Evolutionary conservation across 441 rosid species (phyloP).

Genomic region (Adansonia gregorii): DNA sequence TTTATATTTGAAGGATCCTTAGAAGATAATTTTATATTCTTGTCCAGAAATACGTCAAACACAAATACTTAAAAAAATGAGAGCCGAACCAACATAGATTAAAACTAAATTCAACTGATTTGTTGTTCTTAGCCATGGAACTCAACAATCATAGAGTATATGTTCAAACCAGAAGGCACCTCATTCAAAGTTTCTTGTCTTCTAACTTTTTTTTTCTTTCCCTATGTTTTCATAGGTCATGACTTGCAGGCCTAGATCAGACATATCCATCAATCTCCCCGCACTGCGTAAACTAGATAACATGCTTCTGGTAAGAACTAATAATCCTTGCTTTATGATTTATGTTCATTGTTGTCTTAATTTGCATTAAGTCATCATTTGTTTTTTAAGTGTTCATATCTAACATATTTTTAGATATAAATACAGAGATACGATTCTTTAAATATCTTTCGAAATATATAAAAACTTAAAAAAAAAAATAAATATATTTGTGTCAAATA

Average conservation of each 20-base stretch:
- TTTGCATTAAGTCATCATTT: too few species aligned
- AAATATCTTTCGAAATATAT: too few species aligned
- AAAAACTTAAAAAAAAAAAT: too few species aligned
- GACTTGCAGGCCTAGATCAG: conserved; percentile 70
- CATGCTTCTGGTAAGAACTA: conserved; percentile 64
- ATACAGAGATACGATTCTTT: too few species aligned
- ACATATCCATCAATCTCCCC: conserved; percentile 61
- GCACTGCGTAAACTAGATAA: conserved; percentile 71
- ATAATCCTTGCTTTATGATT: not conserved
- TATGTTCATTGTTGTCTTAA: not conserved
- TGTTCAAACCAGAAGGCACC: not conserved
- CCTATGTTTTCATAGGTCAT: conserved; percentile 34
- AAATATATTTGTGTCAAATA: too few species aligned
- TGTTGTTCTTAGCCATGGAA: not conserved
- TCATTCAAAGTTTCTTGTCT: not conserved
- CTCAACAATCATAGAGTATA: not conserved
- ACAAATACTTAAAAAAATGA: too few species aligned
- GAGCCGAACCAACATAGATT: too few species aligned
- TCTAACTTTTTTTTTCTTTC: not conserved
- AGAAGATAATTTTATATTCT: too few species aligned
- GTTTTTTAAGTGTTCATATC: too few species aligned
- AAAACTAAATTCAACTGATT: not conserved
- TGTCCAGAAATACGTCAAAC: too few species aligned
- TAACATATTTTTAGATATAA: too few species aligned
- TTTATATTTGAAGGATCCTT: too few species aligned